phyloP scores from a whole-genome alignment of 2,329 filamentous ascomycete species.

The Ophiocordyceps sinensis region DNA sequence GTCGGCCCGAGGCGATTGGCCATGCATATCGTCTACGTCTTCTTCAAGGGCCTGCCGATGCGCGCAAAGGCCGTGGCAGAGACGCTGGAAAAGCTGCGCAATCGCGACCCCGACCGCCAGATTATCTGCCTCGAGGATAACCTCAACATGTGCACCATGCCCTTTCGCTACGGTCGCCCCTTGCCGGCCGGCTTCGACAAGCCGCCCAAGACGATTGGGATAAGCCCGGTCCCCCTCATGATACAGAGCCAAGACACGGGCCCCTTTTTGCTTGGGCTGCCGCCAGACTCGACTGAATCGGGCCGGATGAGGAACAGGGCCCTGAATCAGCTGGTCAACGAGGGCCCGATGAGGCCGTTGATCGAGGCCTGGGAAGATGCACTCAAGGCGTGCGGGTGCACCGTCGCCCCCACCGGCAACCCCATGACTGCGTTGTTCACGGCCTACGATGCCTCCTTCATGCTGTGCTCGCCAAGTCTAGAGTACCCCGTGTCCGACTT shows the following conservation, averaged over 20 bases:
- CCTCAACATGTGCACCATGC: conserved; percentile 14
- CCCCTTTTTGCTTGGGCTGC: conserved; percentile 15
- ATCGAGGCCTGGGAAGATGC: conserved; percentile 2
- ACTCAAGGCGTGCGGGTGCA: conserved; percentile 1
- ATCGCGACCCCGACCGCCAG: conserved; percentile 12
- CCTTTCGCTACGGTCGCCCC: conserved; percentile 11
- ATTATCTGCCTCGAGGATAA: conserved; percentile 19
- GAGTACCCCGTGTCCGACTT: conserved; percentile 3
- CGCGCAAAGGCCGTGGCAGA: not conserved
- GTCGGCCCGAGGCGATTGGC: conserved; percentile 3
- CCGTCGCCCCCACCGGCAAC: not conserved
- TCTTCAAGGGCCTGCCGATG: conserved; percentile 1
- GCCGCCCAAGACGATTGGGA: conserved; percentile 13
- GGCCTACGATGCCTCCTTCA: conserved; percentile 1
- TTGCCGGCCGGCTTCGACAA: conserved; percentile 11
- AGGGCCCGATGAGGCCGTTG: conserved; percentile 4
- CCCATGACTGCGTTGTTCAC: conserved; percentile 3
- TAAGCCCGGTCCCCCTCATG: conserved; percentile 15
- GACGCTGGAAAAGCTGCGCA: conserved; percentile 9
- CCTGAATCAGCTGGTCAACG: conserved; percentile 4
- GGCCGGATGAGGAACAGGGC: conserved; percentile 12
- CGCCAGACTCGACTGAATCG: conserved; percentile 13
- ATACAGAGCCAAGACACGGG: conserved; percentile 16
- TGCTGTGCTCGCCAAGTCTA: conserved; percentile 4
- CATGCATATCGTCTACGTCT: conserved; percentile 3